Evolutionary conservation across 225 moss, liverwort and hornwort genomes (phyloP).

Genomic region (Thuidium tamariscinum): DNA sequence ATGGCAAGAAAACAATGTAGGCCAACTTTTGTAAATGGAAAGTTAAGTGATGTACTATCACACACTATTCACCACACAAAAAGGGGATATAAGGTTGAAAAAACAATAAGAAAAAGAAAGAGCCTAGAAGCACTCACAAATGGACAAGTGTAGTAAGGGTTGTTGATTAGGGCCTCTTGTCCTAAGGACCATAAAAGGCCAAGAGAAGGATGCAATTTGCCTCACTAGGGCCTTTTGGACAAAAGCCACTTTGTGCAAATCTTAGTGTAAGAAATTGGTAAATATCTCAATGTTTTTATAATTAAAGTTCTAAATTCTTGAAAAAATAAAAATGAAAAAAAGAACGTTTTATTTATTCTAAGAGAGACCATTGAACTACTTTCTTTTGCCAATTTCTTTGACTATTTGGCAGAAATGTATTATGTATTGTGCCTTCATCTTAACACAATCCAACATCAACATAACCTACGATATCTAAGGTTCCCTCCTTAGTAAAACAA

Average conservation of each 20-base stretch:
- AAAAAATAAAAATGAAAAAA: neutral
- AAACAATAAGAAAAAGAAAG: fast-evolving
- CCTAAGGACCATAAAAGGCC: too few relatives aligned
- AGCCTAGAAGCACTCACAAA: neutral
- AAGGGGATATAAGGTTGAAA: neutral
- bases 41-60: neutral
- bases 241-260: too few relatives aligned
- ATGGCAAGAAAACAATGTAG: too few relatives aligned
- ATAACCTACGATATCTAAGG: too few relatives aligned
- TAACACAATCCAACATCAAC: too few relatives aligned
- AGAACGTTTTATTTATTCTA: neutral
- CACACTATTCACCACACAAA: fast-evolving
- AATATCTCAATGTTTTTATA: neutral
- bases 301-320: neutral
- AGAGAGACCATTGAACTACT: fast-evolving
- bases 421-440: too few relatives aligned
- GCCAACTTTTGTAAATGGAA: too few relatives aligned
- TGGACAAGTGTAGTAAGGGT: neutral
- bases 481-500: too few relatives aligned
- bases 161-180: neutral
- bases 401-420: too few relatives aligned
- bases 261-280: fast-evolving
- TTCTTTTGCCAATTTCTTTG: neutral
- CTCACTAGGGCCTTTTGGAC: too few relatives aligned
- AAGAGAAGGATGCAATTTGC: too few relatives aligned